Conservation (phyloP, 2,329 filamentous ascomycete genomes). For the Diaporthe capsici region DNA sequence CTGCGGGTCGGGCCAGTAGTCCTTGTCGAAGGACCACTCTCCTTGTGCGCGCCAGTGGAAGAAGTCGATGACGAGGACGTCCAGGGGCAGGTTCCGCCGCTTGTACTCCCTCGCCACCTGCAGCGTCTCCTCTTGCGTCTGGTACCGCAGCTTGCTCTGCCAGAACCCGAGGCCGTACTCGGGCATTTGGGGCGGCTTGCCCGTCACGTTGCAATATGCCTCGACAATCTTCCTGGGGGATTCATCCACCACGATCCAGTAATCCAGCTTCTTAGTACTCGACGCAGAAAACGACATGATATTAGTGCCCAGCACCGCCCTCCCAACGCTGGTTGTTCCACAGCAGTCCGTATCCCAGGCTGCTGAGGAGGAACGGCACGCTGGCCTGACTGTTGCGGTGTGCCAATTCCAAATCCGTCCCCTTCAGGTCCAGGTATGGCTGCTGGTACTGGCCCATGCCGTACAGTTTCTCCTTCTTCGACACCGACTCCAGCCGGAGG, state of each 20-base stretch:
- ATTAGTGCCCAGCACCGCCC: constrained; percentile 73
- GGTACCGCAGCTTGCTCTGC: constrained; percentile 77
- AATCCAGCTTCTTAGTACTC: constrained; percentile 71
- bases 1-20: constrained; percentile 75
- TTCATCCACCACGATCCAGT: constrained; percentile 74
- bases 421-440: constrained; percentile 73
- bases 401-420: constrained; percentile 73
- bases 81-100: constrained; percentile 67
- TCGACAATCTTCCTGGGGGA: constrained; percentile 69
- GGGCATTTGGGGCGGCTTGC: constrained; percentile 76
- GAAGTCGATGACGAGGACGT: constrained; percentile 77
- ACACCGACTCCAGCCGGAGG: constrained; percentile 69
- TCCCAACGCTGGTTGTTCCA: constrained; percentile 76
- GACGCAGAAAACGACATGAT: constrained; percentile 73
- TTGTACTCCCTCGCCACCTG: constrained; percentile 72
- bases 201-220: constrained; percentile 69
- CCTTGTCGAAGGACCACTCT: constrained; percentile 76
- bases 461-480: constrained; percentile 71
- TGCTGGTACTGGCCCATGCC: constrained; percentile 81
- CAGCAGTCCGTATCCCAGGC: constrained; percentile 72
- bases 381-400: constrained; percentile 77
- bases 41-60: constrained; percentile 78
- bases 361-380: constrained; percentile 73
- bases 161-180: constrained; percentile 78
- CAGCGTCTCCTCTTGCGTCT: constrained; percentile 75